Evolutionary conservation across 2,329 filamentous ascomycete species (phyloP), one percentile per base, ranked within the genome.

Genomic region (Fusarium sp.): DNA sequence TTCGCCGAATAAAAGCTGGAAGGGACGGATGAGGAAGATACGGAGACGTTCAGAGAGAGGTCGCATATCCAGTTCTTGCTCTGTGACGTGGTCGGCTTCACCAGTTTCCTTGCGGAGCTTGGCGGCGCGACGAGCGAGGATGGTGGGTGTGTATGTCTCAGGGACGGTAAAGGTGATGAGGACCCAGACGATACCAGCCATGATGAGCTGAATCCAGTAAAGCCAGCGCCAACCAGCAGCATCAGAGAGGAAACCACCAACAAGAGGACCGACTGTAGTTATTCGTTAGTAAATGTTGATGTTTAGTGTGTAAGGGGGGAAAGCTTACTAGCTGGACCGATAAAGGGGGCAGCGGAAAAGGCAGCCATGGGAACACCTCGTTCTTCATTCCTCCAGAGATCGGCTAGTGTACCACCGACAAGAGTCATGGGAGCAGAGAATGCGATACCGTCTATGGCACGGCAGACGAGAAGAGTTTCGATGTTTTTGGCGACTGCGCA

Each of bases 401-500:
- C 93, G 10, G 92, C 91, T 6, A 96, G 81, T 0, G 91, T 95
- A 8, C 93, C 93, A 44, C 92, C 93, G 8, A 94, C 92, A 1
- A 96, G 84, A 0, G 92, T 95, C 90, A 96, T 95, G 2, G 93
- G 92, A 0, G 92, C 92, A 10, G 90, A 93, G 77, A 95, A 95
- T 6, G 91, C 91, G 61, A 96, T 92, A 49, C 93, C 93, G 67
- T 93, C 92, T 64, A 96, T 91, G 49, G 89, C 83, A 66, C 93
- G 88, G 76, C 90, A 93, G 25, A 93, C 89, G 6, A 96, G 83
- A 7, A 96, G 85, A 0, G 92, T 96, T 20, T 80, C 85, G 29
- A 94, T 92, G 71, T 95, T 96, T 72, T 90, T 83, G 4, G 92
- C 83, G 0, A 95, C 87, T 1, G 92, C 92, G 68, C 91, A 92